Base-by-base conservation (phyloP, 495 filamentous ascomycete species). In the Geopyxis carbonaria region DNA sequence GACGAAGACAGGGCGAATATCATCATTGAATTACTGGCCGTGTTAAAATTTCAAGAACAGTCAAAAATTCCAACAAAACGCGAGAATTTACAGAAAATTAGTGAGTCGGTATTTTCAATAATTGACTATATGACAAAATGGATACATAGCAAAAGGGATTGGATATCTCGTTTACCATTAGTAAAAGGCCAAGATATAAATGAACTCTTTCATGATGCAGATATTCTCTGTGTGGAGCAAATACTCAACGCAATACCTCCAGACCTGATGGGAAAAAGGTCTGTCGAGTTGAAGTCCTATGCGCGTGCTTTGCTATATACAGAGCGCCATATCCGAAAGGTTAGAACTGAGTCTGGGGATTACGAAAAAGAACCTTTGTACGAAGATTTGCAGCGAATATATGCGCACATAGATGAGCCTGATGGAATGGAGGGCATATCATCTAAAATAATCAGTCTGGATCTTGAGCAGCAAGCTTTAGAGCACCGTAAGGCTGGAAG, bases 361-460 rank as follows among this genome's bases (percentile, higher is more conserved):
- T 49, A 66, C 14, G 61, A 64, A 15, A 58, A 68, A 27, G 69
- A 77, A 34, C 58, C 64, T 38, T 63, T 87, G 2, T 72, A 86
- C 47, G 72, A 84, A 47, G 67, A 74, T 21, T 60, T 97, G 3
- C 89, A 94, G 48, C 73, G 85, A 14, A 93, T 94, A 28, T 99
- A 95, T 57, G 85, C 81, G 1, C 75, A 91, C 45, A 94, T 99
- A 36, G 91, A 99, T 46, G 89, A 99, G 50, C 89, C 89, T 1
- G 89, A 99, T 57, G 86, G 91, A 0, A 78, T 99, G 29, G 84
- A 93, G 53, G 89, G 89, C 4, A 81, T 99, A 33, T 93, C 87
- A 7, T 73, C 78, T 4, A 75, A 89, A 52, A 58, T 94, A 18
- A 74, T 78, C 35, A 73, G 77, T 7, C 63, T 94, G 14, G 76